Percentiles rank a stretch among this genome's conserved stretches.
phyloP scores from a whole-genome alignment of 2,329 filamentous ascomycete genomes.

The Alternaria gansuensis region DNA sequence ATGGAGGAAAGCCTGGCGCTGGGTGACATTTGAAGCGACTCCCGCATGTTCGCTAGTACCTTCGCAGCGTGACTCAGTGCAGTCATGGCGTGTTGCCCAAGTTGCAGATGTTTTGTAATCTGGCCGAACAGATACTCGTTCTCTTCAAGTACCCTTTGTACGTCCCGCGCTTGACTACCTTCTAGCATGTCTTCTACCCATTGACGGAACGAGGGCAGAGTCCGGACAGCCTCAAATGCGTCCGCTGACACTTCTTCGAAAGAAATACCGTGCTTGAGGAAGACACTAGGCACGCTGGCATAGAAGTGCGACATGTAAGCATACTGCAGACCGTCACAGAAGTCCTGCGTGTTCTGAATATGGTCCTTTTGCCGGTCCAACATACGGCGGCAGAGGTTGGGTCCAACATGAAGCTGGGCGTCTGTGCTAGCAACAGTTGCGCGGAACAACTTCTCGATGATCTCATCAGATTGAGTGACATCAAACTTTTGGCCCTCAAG shows the following conservation, averaged over 20 bases:
- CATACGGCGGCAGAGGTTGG: slow-evolving; percentile 68
- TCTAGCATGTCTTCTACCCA: slow-evolving; percentile 55
- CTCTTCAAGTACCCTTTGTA: slow-evolving; percentile 67
- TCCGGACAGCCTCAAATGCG: slow-evolving; percentile 73
- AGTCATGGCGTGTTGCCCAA: slow-evolving; percentile 53
- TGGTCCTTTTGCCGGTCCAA: slow-evolving; percentile 79
- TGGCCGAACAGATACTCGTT: slow-evolving; percentile 64
- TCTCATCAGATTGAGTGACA: slow-evolving; percentile 74
- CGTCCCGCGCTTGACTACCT: slow-evolving; percentile 50
- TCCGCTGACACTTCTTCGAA: slow-evolving; percentile 62
- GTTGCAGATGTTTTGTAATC: slow-evolving; percentile 48
- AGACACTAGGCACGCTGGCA: slow-evolving; percentile 75
- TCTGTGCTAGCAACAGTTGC: slow-evolving; percentile 68
- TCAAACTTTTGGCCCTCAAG: slow-evolving; percentile 79
- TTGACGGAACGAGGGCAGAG: slow-evolving; percentile 69
- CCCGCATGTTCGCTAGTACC: slow-evolving; percentile 51
- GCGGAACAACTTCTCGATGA: slow-evolving; percentile 76
- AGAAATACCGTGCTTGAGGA: slow-evolving; percentile 58
- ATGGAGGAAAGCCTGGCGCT: slow-evolving; percentile 57
- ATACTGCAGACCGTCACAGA: slow-evolving; percentile 76
- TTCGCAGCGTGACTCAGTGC: slow-evolving; percentile 53
- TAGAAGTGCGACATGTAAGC: slow-evolving; percentile 89
- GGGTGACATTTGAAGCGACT: slow-evolving; percentile 49
- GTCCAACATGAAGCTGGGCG: slow-evolving; percentile 69
- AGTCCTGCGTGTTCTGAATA: slow-evolving; percentile 76